These are phyloP conservation scores for Taphrina confusa DNA, from an alignment of 1,139 yeast genomes.

Conservation along the genomic window DNA sequence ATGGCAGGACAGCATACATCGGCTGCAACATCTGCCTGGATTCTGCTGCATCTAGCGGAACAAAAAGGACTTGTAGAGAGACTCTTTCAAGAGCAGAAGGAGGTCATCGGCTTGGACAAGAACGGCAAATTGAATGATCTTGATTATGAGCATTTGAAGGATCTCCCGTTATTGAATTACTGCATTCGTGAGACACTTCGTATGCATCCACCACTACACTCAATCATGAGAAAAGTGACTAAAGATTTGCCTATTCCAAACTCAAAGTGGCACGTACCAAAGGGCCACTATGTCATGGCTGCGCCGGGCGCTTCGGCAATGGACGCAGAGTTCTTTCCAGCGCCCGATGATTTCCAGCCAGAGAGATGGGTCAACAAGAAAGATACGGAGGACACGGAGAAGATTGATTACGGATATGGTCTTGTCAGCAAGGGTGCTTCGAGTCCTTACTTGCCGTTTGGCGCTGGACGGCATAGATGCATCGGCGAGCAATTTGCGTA, in stretches of 20 bases:
- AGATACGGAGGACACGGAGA: constrained; percentile 42
- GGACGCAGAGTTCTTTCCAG: constrained; percentile 73
- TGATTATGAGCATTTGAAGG: constrained; percentile 77
- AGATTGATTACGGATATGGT: constrained; percentile 91
- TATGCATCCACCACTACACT: constrained; percentile 93
- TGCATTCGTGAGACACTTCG: constrained; percentile 90
- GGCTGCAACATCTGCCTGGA: constrained; percentile 95
- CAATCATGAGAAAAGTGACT: constrained; percentile 88
- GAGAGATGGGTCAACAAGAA: constrained; percentile 72
- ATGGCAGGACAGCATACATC: constrained; percentile 99
- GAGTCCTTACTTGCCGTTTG: constrained; percentile 95
- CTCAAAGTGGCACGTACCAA: constrained; percentile 78
- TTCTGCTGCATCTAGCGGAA: constrained; percentile 83
- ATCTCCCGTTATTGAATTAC: constrained; percentile 77
- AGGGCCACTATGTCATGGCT: constrained; percentile 84
- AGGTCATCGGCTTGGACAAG: constrained; percentile 55
- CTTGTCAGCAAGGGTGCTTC: constrained; percentile 92
- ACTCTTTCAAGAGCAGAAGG: constrained; percentile 69
- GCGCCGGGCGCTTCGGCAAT: constrained; percentile 91
- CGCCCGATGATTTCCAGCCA: constrained; percentile 70
- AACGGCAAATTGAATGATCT: constrained; percentile 47
- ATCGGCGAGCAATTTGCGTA: constrained; percentile 98
- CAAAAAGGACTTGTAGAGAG: constrained; percentile 80
- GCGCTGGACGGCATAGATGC: constrained; percentile 99
- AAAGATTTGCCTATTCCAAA: constrained; percentile 77